A percentile compares a stretch with the other conserved stretches of the same genome.
phyloP scores from a whole-genome alignment of 768 basidiomycete genomes.

The Piloderma croceum region DNA sequence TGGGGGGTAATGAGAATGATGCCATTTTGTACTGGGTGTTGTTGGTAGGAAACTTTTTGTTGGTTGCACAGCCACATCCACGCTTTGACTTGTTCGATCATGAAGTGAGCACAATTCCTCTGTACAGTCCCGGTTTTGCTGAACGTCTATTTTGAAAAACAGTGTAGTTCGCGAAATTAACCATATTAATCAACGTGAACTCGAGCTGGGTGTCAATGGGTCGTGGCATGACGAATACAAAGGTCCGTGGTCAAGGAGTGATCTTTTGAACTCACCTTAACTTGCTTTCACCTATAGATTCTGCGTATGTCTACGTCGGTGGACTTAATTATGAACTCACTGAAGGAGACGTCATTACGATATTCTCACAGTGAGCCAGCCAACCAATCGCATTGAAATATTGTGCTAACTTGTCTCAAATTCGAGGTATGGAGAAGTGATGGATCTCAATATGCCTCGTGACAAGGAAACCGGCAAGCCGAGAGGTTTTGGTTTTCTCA shows the following conservation, averaged over 20 bases:
- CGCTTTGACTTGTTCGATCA: constrained; percentile 24
- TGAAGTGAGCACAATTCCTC: constrained; percentile 56
- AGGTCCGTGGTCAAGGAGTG: constrained; percentile 33
- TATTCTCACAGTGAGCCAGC: constrained; percentile 87
- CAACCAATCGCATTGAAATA: background rate
- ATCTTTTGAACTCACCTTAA: background rate
- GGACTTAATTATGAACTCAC: constrained; percentile 86
- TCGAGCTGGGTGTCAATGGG: constrained; percentile 66
- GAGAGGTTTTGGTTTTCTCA: constrained; percentile 90
- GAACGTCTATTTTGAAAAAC: constrained; percentile 13
- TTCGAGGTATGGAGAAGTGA: constrained; percentile 88
- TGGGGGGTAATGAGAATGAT: constrained; percentile 81
- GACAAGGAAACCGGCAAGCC: constrained; percentile 91
- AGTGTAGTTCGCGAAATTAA: constrained; percentile 93
- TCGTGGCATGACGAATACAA: constrained; percentile 99
- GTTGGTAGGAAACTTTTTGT: constrained; percentile 3
- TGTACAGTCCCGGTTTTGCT: background rate
- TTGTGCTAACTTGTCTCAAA: constrained; percentile 2
- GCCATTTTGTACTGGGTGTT: constrained; percentile 46
- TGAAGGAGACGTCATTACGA: constrained; percentile 95
- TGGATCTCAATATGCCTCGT: constrained; percentile 91
- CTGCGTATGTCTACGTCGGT: constrained; percentile 91
- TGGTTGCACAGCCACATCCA: constrained; percentile 1
- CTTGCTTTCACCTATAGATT: constrained; percentile 46
- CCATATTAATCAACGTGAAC: constrained; percentile 86